Evolutionary conservation across 331 rosid genomes (phyloP).

Genomic region (Quercus lobata): DNA sequence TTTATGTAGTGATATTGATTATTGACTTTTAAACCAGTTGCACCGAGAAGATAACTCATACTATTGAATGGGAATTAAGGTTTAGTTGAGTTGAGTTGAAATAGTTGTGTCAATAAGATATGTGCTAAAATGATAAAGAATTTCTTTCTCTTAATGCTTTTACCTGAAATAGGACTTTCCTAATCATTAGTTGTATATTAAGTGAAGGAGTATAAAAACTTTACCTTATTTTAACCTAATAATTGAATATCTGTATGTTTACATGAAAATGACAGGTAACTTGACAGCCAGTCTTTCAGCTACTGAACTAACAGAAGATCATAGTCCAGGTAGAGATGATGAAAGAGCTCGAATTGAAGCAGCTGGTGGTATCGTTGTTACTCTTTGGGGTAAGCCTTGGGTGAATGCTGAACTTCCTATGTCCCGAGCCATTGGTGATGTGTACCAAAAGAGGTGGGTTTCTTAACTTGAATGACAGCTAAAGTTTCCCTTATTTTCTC

Average conservation of each 20-base stretch:
- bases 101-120: neutral
- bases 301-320: slow-evolving; percentile 84
- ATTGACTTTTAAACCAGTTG: neutral
- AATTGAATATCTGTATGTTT: neutral
- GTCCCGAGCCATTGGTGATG: slow-evolving; percentile 84
- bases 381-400: slow-evolving; percentile 80
- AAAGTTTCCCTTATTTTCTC: neutral
- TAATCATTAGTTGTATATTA: neutral
- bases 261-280: neutral
- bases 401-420: slow-evolving; percentile 85
- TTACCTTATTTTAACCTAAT: neutral
- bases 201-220: neutral
- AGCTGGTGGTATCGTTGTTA: slow-evolving; percentile 80
- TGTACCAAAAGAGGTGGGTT: slow-evolving; percentile 67
- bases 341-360: slow-evolving; percentile 78
- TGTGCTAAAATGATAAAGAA: neutral
- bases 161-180: neutral
- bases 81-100: neutral
- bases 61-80: neutral
- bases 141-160: neutral
- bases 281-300: slow-evolving; percentile 60
- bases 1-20: neutral
- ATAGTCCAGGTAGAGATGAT: slow-evolving; percentile 88
- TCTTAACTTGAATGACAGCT: neutral
- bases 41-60: neutral